A percentile compares a stretch with the other conserved stretches of the same genome.
Evolutionary conservation across 106 monocot species (phyloP).

Genomic region (Dendrobium chrysotoxum): DNA sequence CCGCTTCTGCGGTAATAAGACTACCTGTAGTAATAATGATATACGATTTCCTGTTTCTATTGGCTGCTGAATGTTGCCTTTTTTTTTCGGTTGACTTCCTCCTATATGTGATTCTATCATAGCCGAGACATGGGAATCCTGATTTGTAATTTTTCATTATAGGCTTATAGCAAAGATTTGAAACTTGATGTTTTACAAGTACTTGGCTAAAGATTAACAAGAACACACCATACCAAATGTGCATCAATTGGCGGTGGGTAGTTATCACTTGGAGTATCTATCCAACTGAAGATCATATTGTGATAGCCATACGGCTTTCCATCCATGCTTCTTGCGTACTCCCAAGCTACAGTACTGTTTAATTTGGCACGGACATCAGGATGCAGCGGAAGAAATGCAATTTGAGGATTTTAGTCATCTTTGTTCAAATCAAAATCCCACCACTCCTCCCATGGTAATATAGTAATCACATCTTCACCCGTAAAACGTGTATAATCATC

Average conservation of each 20-base stretch:
- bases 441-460: slow-evolving; percentile 85
- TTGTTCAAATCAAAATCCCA: slow-evolving; percentile 62
- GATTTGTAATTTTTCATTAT: too few relatives aligned
- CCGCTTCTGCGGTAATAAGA: too few relatives aligned
- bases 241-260: slow-evolving; percentile 76
- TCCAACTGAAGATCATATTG: slow-evolving; percentile 94
- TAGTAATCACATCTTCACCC: slow-evolving; percentile 72
- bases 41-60: too few relatives aligned
- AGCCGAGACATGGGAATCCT: too few relatives aligned
- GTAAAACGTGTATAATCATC: slow-evolving; percentile 3
- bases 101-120: too few relatives aligned
- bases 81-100: too few relatives aligned
- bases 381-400: slow-evolving; percentile 71
- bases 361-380: slow-evolving; percentile 67
- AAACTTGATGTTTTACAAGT: background rate
- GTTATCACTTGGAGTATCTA: slow-evolving; percentile 62
- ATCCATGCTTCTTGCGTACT: slow-evolving; percentile 68
- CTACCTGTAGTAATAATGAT: background rate
- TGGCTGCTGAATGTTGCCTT: too few relatives aligned
- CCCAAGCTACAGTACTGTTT: slow-evolving; percentile 75
- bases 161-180: too few relatives aligned
- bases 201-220: background rate
- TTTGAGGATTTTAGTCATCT: slow-evolving; percentile 78
- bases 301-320: slow-evolving; percentile 78
- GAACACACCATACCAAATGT: slow-evolving; percentile 44